Evolutionary conservation across 83 land plant genomes (phyloP), one percentile per base, ranked within the genome.

Genomic region (Thuja plicata): DNA sequence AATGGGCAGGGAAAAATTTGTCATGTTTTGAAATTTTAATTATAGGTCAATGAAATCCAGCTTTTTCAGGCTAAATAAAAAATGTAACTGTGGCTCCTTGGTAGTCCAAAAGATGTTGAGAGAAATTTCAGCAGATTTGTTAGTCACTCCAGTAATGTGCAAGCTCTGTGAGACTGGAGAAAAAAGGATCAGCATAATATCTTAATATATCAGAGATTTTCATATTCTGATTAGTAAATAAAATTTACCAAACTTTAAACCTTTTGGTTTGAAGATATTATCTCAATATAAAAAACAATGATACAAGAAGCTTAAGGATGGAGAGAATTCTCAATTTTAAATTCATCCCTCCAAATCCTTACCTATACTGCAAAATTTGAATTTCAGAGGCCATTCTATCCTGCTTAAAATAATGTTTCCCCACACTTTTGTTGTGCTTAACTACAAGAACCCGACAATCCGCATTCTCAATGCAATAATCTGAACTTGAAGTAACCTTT

Each of bases 391-490:
- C 85, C 55, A 83, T n/a, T 83, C 17, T 46, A 83, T 30, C 30
- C 24, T 83, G 50, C 85, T 46, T 45, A 46, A 30, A 30, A 83
- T 46, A 30, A 10, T 1, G 34, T 12, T 19, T 82, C 34, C 13
- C 12, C 0, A 11, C 30, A 46, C 35, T 8, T 83, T 83, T 83
- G 16, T 43, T 46, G 12, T 45, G 35, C 85, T 83, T 83, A 43
- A 83, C 35, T 46, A 35, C 85, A 83, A 46, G 85, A 83, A 83
- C 85, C 19, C 55, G 85, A 13, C 85, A 83, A 83, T 83, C 85
- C 5, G 52, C n/a, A 83, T 83, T 83, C 55, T 83, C 43, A 16
- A 83, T n/a, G 55, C 85, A 83, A 46, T 83, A 83, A 30, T 83
- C 85, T 48, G 85, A 83, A 30, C 48, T 55, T 48, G 85, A 83